Evolutionary conservation across 2,329 filamentous ascomycete genomes (phyloP).

Genomic region (Diaporthe humulicola): DNA sequence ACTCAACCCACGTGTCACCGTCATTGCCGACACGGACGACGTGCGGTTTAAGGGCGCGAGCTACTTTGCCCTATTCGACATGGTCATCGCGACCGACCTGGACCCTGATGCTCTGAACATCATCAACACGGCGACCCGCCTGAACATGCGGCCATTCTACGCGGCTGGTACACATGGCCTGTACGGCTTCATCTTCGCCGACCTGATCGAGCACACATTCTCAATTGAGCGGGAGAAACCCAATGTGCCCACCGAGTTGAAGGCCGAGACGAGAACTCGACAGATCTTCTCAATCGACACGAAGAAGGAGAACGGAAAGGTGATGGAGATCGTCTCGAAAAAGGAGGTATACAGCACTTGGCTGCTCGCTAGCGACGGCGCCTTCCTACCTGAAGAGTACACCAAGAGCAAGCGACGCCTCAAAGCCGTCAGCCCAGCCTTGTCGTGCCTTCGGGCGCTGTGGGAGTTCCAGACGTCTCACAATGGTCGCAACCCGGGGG

Average conservation of each 20-base stretch:
- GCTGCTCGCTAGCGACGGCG: slow-evolving; percentile 83
- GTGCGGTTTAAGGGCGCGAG: slow-evolving; percentile 76
- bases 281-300: slow-evolving; percentile 79
- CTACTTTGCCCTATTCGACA: slow-evolving; percentile 84
- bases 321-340: slow-evolving; percentile 90
- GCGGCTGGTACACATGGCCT: slow-evolving; percentile 88
- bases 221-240: slow-evolving; percentile 87
- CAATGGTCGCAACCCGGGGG: slow-evolving; percentile 66
- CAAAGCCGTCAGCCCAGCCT: slow-evolving; percentile 82
- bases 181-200: slow-evolving; percentile 95
- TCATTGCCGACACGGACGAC: slow-evolving; percentile 77
- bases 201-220: slow-evolving; percentile 91
- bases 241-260: slow-evolving; percentile 74
- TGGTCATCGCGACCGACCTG: slow-evolving; percentile 92
- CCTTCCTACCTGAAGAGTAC: slow-evolving; percentile 79
- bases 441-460: slow-evolving; percentile 88
- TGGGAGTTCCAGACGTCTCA: slow-evolving; percentile 84
- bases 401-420: slow-evolving; percentile 76
- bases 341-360: slow-evolving; percentile 91
- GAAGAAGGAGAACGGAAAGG: slow-evolving; percentile 78
- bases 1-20: slow-evolving; percentile 88
- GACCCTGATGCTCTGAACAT: slow-evolving; percentile 79
- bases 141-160: slow-evolving; percentile 87
- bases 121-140: slow-evolving; percentile 88
- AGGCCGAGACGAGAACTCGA: slow-evolving; percentile 82